These are phyloP conservation scores for Fusarium goolgardi DNA, from an alignment of 2,329 filamentous ascomycete genomes.

Conservation along the genomic window DNA sequence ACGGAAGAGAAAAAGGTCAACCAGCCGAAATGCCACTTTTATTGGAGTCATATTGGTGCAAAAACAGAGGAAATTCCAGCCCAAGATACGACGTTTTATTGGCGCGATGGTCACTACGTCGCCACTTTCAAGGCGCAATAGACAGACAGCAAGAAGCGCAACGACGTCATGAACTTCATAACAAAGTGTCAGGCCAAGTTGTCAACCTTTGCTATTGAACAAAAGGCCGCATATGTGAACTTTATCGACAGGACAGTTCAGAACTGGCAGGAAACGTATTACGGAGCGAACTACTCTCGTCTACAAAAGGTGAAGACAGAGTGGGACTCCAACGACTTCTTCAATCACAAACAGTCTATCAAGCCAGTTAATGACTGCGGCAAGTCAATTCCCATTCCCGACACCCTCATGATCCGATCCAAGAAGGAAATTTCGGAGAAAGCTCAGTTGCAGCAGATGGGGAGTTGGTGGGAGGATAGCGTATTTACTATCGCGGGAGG, in stretches of 20 bases:
- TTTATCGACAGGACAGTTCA: background rate
- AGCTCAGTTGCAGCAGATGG: background rate
- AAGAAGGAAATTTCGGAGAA: background rate
- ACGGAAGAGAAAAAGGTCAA: background rate
- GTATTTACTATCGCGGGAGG: background rate
- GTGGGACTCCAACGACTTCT: background rate
- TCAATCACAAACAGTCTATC: background rate
- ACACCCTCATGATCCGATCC: too few relatives aligned
- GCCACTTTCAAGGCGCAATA: background rate
- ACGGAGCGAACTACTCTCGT: background rate
- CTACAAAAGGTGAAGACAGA: background rate
- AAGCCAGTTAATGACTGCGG: background rate
- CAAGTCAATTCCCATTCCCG: fast-evolving
- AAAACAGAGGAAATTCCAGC: background rate
- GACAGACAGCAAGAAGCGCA: background rate
- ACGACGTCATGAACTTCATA: background rate
- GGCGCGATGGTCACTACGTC: background rate
- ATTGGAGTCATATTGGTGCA: slow-evolving; percentile 14
- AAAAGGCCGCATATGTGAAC: slow-evolving; percentile 6
- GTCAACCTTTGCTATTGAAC: background rate
- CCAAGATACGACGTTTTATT: background rate
- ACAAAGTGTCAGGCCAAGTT: background rate
- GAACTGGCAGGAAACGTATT: background rate
- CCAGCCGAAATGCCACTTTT: slow-evolving; percentile 10
- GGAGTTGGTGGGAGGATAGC: background rate